phyloP scores from a whole-genome alignment of 352 stramenopile species.

The Plasmopara viticola region DNA sequence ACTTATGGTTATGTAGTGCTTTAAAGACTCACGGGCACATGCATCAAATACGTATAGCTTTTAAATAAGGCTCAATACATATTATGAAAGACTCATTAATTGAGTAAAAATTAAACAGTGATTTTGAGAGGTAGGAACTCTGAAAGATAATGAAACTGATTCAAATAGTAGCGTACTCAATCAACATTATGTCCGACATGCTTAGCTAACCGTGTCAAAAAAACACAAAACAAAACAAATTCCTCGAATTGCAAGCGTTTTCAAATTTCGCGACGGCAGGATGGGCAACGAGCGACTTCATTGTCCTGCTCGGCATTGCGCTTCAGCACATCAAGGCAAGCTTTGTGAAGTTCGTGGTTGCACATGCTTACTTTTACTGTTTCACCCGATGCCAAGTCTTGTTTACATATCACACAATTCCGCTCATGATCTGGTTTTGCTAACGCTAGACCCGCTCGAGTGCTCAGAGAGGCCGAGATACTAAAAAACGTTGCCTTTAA shows the following conservation, averaged over 20 bases:
- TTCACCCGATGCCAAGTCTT: constrained; percentile 46
- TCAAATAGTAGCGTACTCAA: no score
- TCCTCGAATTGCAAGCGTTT: not conserved
- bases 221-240: no score
- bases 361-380: constrained; percentile 38
- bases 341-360: constrained; percentile 44
- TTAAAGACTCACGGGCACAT: no score
- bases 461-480: constrained; percentile 69
- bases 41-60: no score
- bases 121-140: no score
- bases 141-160: no score
- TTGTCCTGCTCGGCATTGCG: constrained; percentile 24
- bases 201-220: no score
- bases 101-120: no score
- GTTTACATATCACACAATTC: constrained; percentile 54
- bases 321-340: constrained; percentile 34
- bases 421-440: constrained; percentile 51
- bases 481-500: constrained; percentile 68
- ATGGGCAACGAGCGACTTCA: constrained; percentile 22
- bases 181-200: no score
- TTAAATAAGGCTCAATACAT: no score
- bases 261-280: constrained; percentile 18
- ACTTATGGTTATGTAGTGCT: no score
- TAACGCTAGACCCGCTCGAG: constrained; percentile 47
- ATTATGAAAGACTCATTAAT: no score